Evolutionary conservation across 305 asterid species (phyloP), one percentile per base, ranked within the genome.

Genomic region (Ilex paraguariensis): DNA sequence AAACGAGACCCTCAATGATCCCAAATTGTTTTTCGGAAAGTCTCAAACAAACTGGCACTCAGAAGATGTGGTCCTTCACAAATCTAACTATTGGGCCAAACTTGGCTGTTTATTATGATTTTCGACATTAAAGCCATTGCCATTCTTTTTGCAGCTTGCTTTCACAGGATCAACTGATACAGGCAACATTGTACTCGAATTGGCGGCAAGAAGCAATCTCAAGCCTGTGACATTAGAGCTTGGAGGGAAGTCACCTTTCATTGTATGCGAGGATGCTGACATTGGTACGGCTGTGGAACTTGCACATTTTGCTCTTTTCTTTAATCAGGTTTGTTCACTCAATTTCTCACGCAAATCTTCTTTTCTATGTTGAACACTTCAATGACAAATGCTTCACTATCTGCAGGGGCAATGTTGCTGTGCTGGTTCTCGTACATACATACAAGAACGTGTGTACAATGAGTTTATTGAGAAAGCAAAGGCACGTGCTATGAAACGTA

Each of bases 161-260:
- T 50, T 50, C 15, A 50, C 54, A 9, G 54, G 54, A 50, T 50
- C 54, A 50, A 50, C 54, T n/a, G 54, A 50, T 7, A 50, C 54
- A 9, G 54, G 54, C 15, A 50, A 50, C 8, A 50, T 50, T 9
- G 54, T 50, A 5, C 54, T 50, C 5, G 54, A 50, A 50, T 50
- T 50, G 54, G 54, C 54, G 5, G 54, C 54, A 50, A 50, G 17
- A 50, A 50, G 54, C 54, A 50, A 50, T 50, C 54, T 50, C 15
- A 50, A 50, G 54, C 54, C 54, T 7, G 54, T 50, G 54, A 50
- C 54, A 5, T 1, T 50, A 11, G 54, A 50, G 17, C 54, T 50
- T 11, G 54, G 54, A 11, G 54, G 54, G 17, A 50, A 50, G 13
- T 50, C 54, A 50, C 54, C 54, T 50, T 50, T 50, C 54, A 50